Conservation (phyloP, 73 alveolate species). For the Breviolum minutum region DNA sequence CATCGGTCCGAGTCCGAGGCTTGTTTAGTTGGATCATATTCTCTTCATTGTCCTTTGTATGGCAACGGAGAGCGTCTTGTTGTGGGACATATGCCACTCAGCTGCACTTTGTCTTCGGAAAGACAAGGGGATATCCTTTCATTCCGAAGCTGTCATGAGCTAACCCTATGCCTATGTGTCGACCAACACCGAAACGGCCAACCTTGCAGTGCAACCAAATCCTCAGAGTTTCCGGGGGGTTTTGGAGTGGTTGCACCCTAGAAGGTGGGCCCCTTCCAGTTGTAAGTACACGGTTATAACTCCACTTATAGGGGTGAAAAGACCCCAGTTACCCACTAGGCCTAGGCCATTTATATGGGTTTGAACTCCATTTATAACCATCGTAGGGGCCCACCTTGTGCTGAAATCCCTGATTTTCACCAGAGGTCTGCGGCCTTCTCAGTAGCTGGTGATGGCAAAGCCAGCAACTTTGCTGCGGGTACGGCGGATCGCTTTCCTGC, state of each 20-base stretch:
- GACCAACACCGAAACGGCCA: too few species aligned
- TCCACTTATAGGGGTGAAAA: too few species aligned
- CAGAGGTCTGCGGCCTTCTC: constrained; percentile 69
- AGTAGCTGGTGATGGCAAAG: constrained; percentile 50
- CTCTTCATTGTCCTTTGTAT: constrained; percentile 40
- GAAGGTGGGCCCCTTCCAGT: too few species aligned
- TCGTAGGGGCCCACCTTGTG: too few species aligned
- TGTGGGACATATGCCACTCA: constrained; percentile 59
- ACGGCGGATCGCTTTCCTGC: constrained; percentile 88
- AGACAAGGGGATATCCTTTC: too few species aligned
- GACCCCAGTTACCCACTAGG: background rate
- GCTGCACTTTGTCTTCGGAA: background rate
- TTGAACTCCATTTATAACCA: too few species aligned
- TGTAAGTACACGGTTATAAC: too few species aligned
- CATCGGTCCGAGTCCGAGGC: constrained; percentile 4
- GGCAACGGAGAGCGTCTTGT: constrained; percentile 90
- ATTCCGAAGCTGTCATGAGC: too few species aligned
- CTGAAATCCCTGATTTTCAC: background rate
- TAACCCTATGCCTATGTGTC: too few species aligned
- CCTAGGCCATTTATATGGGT: background rate
- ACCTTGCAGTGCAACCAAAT: too few species aligned
- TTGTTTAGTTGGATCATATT: constrained; percentile 29
- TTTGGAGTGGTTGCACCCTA: too few species aligned
- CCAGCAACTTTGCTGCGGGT: constrained; percentile 78
- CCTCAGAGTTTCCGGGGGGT: too few species aligned